These are phyloP conservation scores for Yarrowia deformans DNA, from an alignment of 805 yeast genomes.

Conservation along the genomic window DNA sequence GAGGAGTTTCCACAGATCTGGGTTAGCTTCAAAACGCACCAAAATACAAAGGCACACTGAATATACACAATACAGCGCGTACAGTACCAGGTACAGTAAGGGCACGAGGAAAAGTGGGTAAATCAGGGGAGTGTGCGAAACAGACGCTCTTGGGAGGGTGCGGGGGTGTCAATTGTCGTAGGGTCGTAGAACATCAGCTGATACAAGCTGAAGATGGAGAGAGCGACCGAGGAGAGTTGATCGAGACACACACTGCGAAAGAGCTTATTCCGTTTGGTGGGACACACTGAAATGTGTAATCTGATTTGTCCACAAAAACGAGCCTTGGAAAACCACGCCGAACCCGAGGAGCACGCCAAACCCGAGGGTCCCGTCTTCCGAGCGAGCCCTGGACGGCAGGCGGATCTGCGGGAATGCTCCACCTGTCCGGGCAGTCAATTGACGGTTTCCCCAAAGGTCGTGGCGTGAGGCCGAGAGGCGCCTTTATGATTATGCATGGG, in stretches of 20 bases:
- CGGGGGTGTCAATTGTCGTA: too few relatives aligned
- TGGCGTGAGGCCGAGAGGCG: slow-evolving; percentile 16
- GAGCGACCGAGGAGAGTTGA: neutral
- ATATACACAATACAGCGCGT: neutral
- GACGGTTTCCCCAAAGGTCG: neutral
- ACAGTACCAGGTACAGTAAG: neutral
- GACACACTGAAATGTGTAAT: neutral
- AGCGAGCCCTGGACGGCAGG: neutral
- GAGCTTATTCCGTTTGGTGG: neutral
- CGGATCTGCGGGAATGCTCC: too few relatives aligned
- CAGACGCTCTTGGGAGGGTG: neutral
- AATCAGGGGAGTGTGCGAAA: neutral
- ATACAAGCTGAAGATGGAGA: neutral
- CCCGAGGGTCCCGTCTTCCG: neutral
- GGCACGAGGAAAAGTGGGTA: neutral
- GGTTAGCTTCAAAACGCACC: neutral
- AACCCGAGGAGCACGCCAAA: neutral
- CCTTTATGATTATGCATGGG: slow-evolving; percentile 13
- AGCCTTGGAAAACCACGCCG: neutral
- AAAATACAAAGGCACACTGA: neutral
- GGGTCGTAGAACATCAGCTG: neutral
- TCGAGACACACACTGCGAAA: neutral
- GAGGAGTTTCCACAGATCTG: neutral
- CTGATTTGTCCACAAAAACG: neutral
- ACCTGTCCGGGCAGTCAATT: neutral